phyloP scores from a whole-genome alignment of 805 yeast genomes.

The Wickerhamomyces ciferrii region DNA sequence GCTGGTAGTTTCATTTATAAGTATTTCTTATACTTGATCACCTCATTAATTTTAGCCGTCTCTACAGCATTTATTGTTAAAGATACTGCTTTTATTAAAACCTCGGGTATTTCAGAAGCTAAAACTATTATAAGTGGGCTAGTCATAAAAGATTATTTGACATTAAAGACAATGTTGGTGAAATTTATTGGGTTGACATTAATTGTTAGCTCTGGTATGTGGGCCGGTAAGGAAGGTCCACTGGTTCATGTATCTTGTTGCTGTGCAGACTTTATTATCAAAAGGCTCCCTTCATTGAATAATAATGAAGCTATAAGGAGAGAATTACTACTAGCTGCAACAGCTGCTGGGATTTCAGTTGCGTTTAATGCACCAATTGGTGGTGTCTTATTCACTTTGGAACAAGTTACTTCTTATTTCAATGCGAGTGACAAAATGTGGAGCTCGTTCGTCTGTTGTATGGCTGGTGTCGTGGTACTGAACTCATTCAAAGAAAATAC shows the following conservation, averaged over 20 bases:
- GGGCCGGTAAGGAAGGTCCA: conserved; percentile 89
- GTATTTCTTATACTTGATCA: conserved; percentile 30
- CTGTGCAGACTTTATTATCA: conserved; percentile 36
- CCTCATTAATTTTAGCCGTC: conserved; percentile 33
- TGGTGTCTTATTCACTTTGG: conserved; percentile 76
- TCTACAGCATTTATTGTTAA: conserved; percentile 26
- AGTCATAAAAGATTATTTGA: conserved; percentile 47
- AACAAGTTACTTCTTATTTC: conserved; percentile 60
- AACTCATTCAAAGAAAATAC: conserved; percentile 40
- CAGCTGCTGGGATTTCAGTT: conserved; percentile 80
- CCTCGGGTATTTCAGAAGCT: conserved; percentile 72
- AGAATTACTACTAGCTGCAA: conserved; percentile 66
- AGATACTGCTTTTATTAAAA: conserved; percentile 32
- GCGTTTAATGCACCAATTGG: conserved; percentile 89
- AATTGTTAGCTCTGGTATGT: conserved; percentile 70
- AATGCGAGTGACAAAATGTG: conserved; percentile 66
- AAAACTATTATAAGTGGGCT: conserved; percentile 65
- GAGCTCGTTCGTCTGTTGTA: conserved; percentile 79
- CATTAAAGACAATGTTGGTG: conserved; percentile 42
- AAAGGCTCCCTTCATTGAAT: conserved; percentile 22
- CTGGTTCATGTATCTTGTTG: conserved; percentile 75
- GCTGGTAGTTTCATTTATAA: conserved; percentile 26
- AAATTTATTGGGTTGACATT: conserved; percentile 57
- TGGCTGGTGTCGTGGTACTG: conserved; percentile 61
- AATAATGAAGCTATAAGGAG: conserved; percentile 56